Percentiles rank a stretch among this genome's conserved stretches.
Conservation (phyloP, 106 monocot species). For the Phalaenopsis aphrodite region DNA sequence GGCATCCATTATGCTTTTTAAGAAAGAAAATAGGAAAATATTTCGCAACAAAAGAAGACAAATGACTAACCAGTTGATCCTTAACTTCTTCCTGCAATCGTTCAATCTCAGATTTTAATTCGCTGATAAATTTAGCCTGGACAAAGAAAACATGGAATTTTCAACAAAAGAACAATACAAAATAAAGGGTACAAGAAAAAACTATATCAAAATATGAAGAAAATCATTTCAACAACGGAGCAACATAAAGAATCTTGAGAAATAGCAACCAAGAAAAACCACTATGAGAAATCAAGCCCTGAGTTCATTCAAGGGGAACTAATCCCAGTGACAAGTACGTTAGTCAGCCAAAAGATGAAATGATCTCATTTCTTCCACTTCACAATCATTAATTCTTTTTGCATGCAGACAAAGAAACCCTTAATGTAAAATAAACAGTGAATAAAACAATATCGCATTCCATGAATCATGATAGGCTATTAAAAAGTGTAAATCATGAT, state of each 20-base stretch:
- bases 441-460: not conserved
- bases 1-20: constrained; percentile 4
- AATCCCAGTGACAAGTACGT: not conserved
- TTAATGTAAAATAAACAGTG: not conserved
- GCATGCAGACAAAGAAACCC: not conserved
- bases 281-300: not conserved
- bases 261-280: not conserved
- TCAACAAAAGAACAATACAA: not conserved
- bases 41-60: not conserved
- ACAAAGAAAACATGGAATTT: constrained; percentile 4
- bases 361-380: not conserved
- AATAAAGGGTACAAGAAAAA: not conserved
- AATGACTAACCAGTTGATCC: constrained; percentile 66
- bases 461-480: not conserved
- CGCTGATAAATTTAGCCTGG: constrained; percentile 68
- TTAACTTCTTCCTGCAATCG: constrained; percentile 75
- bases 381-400: not conserved
- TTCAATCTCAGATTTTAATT: constrained; percentile 83
- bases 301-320: not conserved
- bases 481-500: not conserved
- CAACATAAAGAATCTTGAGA: not conserved
- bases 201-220: not conserved
- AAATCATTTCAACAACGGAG: not conserved
- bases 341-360: not conserved
- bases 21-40: not conserved